These are phyloP conservation scores for Ceratocystis alfenasii DNA, from an alignment of 2,329 filamentous ascomycete species.

Conservation along the genomic window DNA sequence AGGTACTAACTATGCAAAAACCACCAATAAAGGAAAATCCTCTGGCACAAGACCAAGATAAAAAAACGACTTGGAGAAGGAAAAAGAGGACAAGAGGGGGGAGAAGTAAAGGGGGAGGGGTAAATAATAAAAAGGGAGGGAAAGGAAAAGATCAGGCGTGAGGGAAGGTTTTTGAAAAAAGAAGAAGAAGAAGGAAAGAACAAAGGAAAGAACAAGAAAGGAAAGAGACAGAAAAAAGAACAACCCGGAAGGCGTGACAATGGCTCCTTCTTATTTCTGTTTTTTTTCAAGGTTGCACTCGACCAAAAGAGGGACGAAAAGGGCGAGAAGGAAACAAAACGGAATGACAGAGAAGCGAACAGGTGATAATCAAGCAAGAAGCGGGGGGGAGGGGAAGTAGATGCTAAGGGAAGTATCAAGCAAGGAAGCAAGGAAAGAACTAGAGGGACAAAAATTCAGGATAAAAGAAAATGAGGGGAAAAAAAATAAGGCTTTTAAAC, in stretches of 20 bases:
- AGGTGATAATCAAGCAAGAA: neutral
- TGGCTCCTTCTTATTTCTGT: constrained; percentile 5
- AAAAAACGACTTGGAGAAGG: neutral
- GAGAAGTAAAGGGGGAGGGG: neutral
- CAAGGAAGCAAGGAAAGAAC: neutral
- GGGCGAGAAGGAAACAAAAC: neutral
- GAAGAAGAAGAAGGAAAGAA: neutral
- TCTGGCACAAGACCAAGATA: no score
- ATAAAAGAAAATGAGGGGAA: neutral
- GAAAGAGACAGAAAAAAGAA: neutral
- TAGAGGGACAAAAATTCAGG: neutral
- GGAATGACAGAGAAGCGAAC: neutral
- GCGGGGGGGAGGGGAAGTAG: neutral
- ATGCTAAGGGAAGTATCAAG: neutral
- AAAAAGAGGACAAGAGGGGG: neutral
- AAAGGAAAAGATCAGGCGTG: neutral
- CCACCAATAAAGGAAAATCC: no score
- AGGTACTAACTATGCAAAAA: no score
- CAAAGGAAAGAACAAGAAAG: neutral
- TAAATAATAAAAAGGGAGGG: neutral
- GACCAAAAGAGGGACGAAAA: neutral
- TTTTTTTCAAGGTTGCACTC: constrained; percentile 1
- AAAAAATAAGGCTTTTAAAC: neutral
- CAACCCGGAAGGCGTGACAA: neutral
- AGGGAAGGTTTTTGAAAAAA: neutral